Conservation (phyloP, 345 rosid genomes). For the Brassica incana region DNA sequence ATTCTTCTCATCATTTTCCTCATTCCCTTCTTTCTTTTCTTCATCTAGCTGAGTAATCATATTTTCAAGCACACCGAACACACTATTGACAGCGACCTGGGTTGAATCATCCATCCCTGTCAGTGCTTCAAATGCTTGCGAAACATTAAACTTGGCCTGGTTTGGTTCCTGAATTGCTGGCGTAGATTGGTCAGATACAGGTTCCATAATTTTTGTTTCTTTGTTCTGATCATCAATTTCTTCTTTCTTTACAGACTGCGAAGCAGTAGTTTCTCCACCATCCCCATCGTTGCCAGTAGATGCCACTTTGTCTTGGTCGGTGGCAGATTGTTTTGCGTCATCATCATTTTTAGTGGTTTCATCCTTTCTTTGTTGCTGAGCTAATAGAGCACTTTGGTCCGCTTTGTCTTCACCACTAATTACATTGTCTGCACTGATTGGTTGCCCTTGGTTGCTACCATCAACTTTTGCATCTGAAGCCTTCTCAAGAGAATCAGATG, state of each 20-base stretch:
- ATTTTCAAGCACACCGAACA: slow-evolving; percentile 87
- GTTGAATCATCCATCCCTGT: slow-evolving; percentile 95
- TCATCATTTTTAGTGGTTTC: slow-evolving; percentile 51
- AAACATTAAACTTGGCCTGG: slow-evolving; percentile 54
- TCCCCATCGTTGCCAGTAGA: slow-evolving; percentile 43
- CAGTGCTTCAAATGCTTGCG: slow-evolving; percentile 82
- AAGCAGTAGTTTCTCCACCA: slow-evolving; percentile 47
- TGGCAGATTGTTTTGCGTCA: slow-evolving; percentile 40
- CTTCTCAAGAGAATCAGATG: slow-evolving; percentile 44
- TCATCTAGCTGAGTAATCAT: slow-evolving; percentile 78
- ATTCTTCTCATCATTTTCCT: slow-evolving; percentile 43
- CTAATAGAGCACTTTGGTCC: slow-evolving; percentile 43
- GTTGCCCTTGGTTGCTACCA: slow-evolving; percentile 35
- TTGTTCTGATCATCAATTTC: slow-evolving; percentile 52
- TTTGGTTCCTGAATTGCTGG: slow-evolving; percentile 42
- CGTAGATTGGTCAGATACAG: slow-evolving; percentile 48
- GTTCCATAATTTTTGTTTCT: slow-evolving; percentile 51
- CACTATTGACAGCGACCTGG: slow-evolving; percentile 94
- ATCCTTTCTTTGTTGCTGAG: slow-evolving; percentile 43
- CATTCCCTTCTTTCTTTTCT: slow-evolving; percentile 49
- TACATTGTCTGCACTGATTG: slow-evolving; percentile 38
- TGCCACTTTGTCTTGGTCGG: slow-evolving; percentile 50
- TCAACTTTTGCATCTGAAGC: slow-evolving; percentile 42
- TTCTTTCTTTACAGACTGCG: slow-evolving; percentile 53
- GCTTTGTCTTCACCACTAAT: slow-evolving; percentile 40